These are phyloP conservation scores for Hawksworthiomyces lignivorus DNA, from an alignment of 2,329 filamentous ascomycete genomes.

Conservation along the genomic window DNA sequence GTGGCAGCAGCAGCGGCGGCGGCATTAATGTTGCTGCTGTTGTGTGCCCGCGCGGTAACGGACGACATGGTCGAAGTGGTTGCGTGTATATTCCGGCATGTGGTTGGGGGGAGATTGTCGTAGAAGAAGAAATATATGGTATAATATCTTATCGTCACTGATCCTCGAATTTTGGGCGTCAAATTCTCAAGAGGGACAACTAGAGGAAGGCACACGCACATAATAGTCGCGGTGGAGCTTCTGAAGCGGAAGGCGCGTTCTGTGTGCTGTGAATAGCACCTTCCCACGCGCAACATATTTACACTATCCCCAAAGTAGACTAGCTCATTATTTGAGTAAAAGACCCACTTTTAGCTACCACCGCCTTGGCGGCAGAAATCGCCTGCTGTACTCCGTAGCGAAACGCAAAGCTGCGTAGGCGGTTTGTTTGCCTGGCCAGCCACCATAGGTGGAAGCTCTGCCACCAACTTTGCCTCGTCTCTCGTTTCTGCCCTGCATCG, in stretches of 20 bases:
- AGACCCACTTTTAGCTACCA: constrained; percentile 10
- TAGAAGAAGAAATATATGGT: no score
- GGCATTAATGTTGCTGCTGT: constrained; percentile 35
- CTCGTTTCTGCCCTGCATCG: constrained; percentile 2
- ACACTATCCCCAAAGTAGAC: background rate
- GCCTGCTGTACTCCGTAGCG: no score
- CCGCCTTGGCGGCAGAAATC: background rate
- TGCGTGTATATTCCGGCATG: background rate
- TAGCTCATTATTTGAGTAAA: no score
- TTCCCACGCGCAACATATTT: background rate
- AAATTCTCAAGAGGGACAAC: no score
- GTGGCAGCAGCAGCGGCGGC: constrained; percentile 18
- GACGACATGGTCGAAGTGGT: constrained; percentile 30
- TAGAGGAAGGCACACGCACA: no score
- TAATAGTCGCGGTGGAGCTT: constrained; percentile 7
- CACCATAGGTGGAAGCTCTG: constrained; percentile 5
- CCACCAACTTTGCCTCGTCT: no score
- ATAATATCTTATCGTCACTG: no score
- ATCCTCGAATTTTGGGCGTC: no score
- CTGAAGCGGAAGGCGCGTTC: constrained; percentile 14
- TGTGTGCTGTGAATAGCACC: background rate
- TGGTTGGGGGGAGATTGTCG: no score
- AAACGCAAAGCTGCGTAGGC: constrained; percentile 18
- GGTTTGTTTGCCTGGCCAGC: constrained; percentile 21
- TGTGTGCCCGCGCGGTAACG: constrained; percentile 30